Evolutionary conservation across 2,329 filamentous ascomycete species (phyloP), one percentile per base, ranked within the genome.

Genomic region (Trichoderma sp.): DNA sequence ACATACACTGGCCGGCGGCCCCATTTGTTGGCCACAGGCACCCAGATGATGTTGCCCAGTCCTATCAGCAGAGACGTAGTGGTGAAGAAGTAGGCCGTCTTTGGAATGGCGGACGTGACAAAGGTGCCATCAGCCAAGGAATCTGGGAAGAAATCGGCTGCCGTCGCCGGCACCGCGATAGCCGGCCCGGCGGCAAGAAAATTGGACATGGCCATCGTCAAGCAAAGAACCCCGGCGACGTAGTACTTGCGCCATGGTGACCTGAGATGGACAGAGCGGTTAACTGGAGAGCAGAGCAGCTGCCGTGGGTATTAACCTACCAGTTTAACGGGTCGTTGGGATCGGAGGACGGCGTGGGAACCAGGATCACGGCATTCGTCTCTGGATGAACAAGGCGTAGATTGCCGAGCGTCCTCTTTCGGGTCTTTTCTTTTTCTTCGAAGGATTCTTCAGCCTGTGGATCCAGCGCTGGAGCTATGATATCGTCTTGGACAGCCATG

Each of bases 171-270:
- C 53, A 89, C 84, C 69, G 85, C 86, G 34, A 88, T 84, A 3
- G 84, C 83, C 3, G 87, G 86, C 0, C 84, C 87, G n/a, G 86
- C 87, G 0, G 86, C 86, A 5, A 89, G 78, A 74, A 88, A 88
- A 77, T 88, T 89, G 79, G 83, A 86, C 78, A 88, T 82, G 73
- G 87, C 81, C 80, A 89, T 88, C 67, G 86, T 86, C 4, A 85
- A 73, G 76, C 85, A 88, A 39, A 88, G 82, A 15, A 87, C 78
- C 62, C 79, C 76, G 9, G 86, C 85, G 47, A 85, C 84, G 76
- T 86, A 88, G 73, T 83, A 82, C 65, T 86, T 85, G 74, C 84
- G 86, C 74, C 81, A 79, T 78, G 82, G 79, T 30, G 82, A 79
- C 84, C 83, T 84, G 39, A 9, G 36, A 62, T 43, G 26, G 12